These are phyloP conservation scores for Citrullus amarus DNA, from an alignment of 306 rosid genomes.

Conservation along the genomic window DNA sequence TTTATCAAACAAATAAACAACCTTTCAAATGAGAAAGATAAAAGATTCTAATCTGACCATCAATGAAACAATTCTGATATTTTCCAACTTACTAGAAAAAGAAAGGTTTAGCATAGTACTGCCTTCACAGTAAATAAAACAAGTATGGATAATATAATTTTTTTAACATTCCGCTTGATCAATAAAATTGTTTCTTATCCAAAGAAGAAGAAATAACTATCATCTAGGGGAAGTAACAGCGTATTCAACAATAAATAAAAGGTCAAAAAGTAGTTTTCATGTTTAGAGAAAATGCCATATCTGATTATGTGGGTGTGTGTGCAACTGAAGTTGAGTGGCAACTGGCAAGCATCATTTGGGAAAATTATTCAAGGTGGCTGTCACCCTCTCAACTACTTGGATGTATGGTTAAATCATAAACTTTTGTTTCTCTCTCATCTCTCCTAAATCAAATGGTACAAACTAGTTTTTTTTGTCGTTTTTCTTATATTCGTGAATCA, in stretches of 20 bases:
- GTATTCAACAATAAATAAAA: background rate
- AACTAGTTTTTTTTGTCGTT: too few relatives aligned
- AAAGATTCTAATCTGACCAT: background rate
- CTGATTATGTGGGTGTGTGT: background rate
- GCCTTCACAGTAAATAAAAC: background rate
- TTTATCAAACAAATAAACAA: conserved; percentile 1
- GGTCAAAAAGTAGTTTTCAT: background rate
- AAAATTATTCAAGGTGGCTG: too few relatives aligned
- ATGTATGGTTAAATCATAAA: background rate
- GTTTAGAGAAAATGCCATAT: background rate
- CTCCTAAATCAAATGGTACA: background rate
- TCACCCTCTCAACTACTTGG: too few relatives aligned
- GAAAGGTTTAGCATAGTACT: background rate
- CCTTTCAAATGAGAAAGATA: conserved; percentile 1
- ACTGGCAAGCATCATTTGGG: background rate
- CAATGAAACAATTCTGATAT: background rate
- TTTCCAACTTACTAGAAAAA: background rate
- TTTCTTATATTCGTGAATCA: too few relatives aligned
- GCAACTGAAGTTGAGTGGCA: background rate
- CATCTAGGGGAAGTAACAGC: background rate
- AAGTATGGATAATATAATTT: background rate
- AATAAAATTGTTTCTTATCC: background rate
- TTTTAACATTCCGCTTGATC: background rate
- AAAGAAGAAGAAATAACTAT: background rate
- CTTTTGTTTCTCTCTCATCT: too few relatives aligned